Evolutionary conservation across 768 basidiomycete species (phyloP).

Genomic region (Serendipita sp.): DNA sequence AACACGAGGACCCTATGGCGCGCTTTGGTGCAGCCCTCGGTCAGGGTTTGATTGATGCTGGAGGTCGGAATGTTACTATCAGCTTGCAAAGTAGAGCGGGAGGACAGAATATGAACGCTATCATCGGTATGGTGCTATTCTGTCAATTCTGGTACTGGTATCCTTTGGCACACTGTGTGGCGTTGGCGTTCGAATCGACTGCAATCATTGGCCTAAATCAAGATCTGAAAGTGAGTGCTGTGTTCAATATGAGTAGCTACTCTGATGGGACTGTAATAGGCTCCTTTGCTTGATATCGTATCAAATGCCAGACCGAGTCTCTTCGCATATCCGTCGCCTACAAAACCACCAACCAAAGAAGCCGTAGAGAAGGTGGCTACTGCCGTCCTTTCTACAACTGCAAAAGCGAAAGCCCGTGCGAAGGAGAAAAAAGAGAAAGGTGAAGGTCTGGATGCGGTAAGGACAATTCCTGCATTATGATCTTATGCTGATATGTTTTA

Average conservation of each 20-base stretch:
- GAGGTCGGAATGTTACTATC: constrained; percentile 91
- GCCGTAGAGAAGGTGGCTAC: constrained; percentile 80
- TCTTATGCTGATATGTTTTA: constrained; percentile 13
- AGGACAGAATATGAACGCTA: constrained; percentile 79
- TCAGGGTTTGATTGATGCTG: constrained; percentile 95
- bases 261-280: constrained; percentile 24
- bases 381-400: constrained; percentile 92
- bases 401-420: constrained; percentile 89
- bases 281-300: constrained; percentile 83
- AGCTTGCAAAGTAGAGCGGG: constrained; percentile 86
- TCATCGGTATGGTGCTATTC: constrained; percentile 96
- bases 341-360: constrained; percentile 86
- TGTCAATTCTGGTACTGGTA: constrained; percentile 99
- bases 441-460: constrained; percentile 68
- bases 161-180: constrained; percentile 84
- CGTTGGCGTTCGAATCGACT: constrained; percentile 87
- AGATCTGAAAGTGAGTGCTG: constrained; percentile 52
- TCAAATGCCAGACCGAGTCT: constrained; percentile 82
- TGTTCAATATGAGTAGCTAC: background rate
- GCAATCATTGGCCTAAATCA: constrained; percentile 84
- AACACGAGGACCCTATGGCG: constrained; percentile 98
- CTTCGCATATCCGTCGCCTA: constrained; percentile 79
- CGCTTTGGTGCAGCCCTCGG: constrained; percentile 93
- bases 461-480: constrained; percentile 14
- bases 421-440: constrained; percentile 59